A percentile compares a stretch with the other conserved stretches of the same genome.
phyloP scores from a whole-genome alignment of 352 stramenopile species.

The Plasmopara muralis region DNA sequence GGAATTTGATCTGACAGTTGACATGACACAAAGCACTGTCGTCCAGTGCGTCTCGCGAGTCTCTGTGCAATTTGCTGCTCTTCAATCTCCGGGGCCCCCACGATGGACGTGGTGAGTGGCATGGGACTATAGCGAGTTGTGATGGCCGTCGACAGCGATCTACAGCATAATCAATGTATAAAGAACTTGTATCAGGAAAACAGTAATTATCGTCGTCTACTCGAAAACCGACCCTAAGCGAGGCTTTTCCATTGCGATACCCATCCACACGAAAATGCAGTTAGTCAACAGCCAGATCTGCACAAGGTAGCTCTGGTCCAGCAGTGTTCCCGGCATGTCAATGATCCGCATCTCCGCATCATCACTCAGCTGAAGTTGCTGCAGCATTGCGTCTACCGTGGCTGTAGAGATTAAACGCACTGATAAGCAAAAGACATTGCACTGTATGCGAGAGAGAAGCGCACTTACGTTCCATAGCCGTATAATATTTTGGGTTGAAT shows the following conservation, averaged over 20 bases:
- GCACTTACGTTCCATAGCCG: conserved; percentile 4
- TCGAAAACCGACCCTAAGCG: conserved; percentile 10
- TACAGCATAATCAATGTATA: conserved; percentile 8
- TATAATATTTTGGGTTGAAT: neutral
- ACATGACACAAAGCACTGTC: conserved; percentile 79
- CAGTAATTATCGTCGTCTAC: neutral
- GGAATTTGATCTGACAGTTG: conserved; percentile 65
- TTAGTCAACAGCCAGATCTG: conserved; percentile 65
- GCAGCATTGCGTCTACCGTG: conserved; percentile 5
- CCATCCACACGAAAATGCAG: conserved; percentile 79
- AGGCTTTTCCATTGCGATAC: conserved; percentile 39
- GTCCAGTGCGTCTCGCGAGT: conserved; percentile 49
- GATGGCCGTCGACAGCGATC: conserved; percentile 72
- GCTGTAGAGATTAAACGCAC: conserved; percentile 1
- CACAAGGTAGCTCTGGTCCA: conserved; percentile 64
- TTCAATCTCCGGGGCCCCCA: conserved; percentile 59
- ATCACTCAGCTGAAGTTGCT: conserved; percentile 15
- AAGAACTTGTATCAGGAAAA: no score
- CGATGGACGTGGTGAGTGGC: conserved; percentile 67
- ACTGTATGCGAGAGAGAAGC: neutral
- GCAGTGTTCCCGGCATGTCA: conserved; percentile 42
- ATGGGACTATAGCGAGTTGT: conserved; percentile 73
- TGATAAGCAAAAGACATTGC: neutral
- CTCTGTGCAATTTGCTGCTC: conserved; percentile 80
- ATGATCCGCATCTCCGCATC: conserved; percentile 32